Evolutionary conservation across 257 asterid genomes (phyloP), one percentile per base, ranked within the genome.

Genomic region (Haberlea rhodopensis): DNA sequence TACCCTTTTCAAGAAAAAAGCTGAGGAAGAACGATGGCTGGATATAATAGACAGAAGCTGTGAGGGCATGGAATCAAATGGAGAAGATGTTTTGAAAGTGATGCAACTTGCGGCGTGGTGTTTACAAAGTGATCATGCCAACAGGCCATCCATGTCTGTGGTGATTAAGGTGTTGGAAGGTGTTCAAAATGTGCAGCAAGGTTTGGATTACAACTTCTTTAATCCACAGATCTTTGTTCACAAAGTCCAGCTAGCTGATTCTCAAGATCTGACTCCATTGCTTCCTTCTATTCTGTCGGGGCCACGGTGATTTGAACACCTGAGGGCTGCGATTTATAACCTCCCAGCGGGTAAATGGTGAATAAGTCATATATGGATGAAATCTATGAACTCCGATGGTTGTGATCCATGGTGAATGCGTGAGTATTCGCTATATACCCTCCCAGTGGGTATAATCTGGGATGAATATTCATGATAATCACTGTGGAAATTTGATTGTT

Each of bases 71-170:
- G 68, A 68, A 45, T 49, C n/a, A 5, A 26, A 75, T 26, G 64
- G 5, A 25, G 67, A 9, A 54, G 48, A 66, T 66, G 73, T 75
- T 0, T 58, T 60, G 46, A 29, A 56, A 48, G 62, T 71, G 73
- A 60, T 71, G 71, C 53, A 66, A 11, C 58, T 71, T 6, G 68
- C 76, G 8, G 76, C 67, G 3, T 71, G 73, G 76, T 75, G 73
- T 8, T 21, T 70, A 2, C 80, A 70, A 19, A 37, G 63, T 32
- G 66, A 61, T 60, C 25, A 71, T 19, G 63, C 9, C 6, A 75
- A 66, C 7, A 63, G 77, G 65, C 77, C 77, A 11, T 21, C 75
- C 0, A 72, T 76, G 75, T 57, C 67, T 0, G 64, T 29, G 46
- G 71, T 71, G 57, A 32, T 67, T 32, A 76, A 68, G 49, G 71